phyloP scores from a whole-genome alignment of 148 eudicot species.

The Arbutus unedo region DNA sequence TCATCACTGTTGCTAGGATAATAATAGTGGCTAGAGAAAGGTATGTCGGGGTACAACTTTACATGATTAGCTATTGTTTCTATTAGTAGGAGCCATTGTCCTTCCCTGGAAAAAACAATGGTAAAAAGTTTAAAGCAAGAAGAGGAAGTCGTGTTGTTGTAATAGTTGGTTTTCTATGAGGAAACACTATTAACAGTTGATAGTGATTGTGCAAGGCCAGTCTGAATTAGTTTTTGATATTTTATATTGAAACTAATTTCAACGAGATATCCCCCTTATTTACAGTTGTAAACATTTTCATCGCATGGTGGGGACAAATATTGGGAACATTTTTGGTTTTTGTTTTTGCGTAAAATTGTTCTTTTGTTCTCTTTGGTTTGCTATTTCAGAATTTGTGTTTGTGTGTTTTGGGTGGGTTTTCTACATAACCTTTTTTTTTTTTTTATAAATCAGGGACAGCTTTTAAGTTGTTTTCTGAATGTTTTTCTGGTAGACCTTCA shows the following conservation, averaged over 20 bases:
- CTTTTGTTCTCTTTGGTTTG: no score
- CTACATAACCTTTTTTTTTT: neutral
- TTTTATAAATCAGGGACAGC: no score
- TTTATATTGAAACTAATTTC: neutral
- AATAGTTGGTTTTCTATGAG: neutral
- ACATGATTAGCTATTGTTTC: neutral
- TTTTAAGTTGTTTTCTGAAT: neutral
- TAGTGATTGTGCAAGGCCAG: neutral
- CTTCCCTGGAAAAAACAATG: neutral
- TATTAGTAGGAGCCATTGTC: neutral
- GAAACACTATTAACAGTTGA: neutral
- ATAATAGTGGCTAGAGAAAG: neutral
- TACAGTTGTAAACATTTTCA: neutral
- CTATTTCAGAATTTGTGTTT: no score
- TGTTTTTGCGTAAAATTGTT: neutral
- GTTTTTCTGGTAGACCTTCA: neutral
- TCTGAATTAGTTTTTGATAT: neutral
- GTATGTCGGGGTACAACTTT: neutral
- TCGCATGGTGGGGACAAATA: neutral
- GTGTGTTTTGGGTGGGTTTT: neutral
- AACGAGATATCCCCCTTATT: neutral
- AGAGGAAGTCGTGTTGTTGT: slow-evolving; percentile 9
- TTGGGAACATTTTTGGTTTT: neutral
- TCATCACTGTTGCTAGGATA: slow-evolving; percentile 56
- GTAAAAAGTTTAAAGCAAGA: neutral